Evolutionary conservation across 306 rosid genomes (phyloP).

Genomic region (Cucurbita pepo): DNA sequence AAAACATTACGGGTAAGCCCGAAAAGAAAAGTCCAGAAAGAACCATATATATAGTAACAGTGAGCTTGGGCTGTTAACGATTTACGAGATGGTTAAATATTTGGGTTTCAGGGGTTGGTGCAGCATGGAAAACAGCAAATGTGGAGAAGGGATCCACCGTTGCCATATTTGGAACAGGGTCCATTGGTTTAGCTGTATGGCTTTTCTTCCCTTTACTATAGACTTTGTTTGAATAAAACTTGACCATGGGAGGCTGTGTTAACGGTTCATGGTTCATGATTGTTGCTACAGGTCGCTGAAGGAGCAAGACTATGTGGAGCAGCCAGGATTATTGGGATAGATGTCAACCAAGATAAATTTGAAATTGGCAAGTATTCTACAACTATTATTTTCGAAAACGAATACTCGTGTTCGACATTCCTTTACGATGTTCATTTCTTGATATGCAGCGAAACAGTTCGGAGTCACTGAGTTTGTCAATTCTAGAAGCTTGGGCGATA

Average conservation of each 20-base stretch:
- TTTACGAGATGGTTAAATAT: too few relatives aligned
- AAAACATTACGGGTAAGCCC: too few relatives aligned
- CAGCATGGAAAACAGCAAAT: conserved; percentile 73
- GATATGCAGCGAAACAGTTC: conserved; percentile 46
- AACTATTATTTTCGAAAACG: too few relatives aligned
- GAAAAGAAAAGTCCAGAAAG: too few relatives aligned
- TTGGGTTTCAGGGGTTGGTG: conserved; percentile 56
- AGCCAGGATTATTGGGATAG: conserved; percentile 63
- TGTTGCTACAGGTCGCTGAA: conserved; percentile 56
- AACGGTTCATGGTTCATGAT: conserved; percentile 3
- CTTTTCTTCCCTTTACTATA: neutral
- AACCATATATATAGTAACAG: too few relatives aligned
- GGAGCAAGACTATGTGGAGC: conserved; percentile 88
- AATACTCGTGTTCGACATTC: too few relatives aligned
- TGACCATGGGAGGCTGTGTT: neutral
- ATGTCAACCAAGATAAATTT: conserved; percentile 48
- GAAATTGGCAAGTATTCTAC: conserved; percentile 34
- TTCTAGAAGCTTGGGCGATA: conserved; percentile 26
- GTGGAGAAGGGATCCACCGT: conserved; percentile 70
- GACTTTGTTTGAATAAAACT: neutral
- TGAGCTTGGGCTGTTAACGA: too few relatives aligned
- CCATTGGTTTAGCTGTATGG: conserved; percentile 77
- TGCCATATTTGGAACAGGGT: conserved; percentile 68
- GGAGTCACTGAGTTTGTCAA: conserved; percentile 59
- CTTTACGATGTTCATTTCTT: neutral